Percentiles rank a stretch among this genome's conserved stretches.
These are phyloP conservation scores for Typha latifolia DNA, from an alignment of 176 grass and related monocot genomes.

Conservation along the genomic window DNA sequence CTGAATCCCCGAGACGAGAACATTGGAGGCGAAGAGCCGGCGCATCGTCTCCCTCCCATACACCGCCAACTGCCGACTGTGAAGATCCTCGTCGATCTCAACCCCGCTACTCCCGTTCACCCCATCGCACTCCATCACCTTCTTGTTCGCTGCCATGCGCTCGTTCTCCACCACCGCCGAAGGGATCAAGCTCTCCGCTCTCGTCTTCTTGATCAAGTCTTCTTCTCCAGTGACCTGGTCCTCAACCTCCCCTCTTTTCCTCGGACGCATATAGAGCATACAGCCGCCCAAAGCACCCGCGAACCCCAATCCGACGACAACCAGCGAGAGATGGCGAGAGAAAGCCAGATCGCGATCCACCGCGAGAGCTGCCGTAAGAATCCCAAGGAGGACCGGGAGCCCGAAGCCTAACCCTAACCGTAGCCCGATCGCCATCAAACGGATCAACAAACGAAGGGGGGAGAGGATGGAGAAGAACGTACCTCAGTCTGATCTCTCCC, in stretches of 20 bases:
- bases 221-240: slow-evolving; percentile 1
- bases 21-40: slow-evolving; percentile 76
- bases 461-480: not conserved
- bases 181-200: slow-evolving; percentile 10
- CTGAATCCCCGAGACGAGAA: slow-evolving; percentile 76
- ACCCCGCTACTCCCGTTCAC: not conserved
- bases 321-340: slow-evolving; percentile 25
- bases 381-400: slow-evolving; percentile 17
- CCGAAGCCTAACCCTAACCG: slow-evolving; percentile 12
- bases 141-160: slow-evolving; percentile 14
- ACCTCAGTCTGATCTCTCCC: not conserved
- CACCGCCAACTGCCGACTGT: slow-evolving; percentile 82
- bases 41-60: slow-evolving; percentile 87
- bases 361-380: slow-evolving; percentile 9
- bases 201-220: slow-evolving; percentile 43
- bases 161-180: not conserved
- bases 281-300: slow-evolving; percentile 35
- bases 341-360: slow-evolving; percentile 25
- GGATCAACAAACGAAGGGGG: not conserved
- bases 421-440: slow-evolving; percentile 17
- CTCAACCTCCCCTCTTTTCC: slow-evolving; percentile 50
- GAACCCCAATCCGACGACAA: slow-evolving; percentile 36
- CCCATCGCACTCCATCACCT: slow-evolving; percentile 9
- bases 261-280: slow-evolving; percentile 61
- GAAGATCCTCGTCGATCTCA: slow-evolving; percentile 89